phyloP scores from a whole-genome alignment of 192 early-diverging fungal species.

The Geosiphon pyriformis region DNA sequence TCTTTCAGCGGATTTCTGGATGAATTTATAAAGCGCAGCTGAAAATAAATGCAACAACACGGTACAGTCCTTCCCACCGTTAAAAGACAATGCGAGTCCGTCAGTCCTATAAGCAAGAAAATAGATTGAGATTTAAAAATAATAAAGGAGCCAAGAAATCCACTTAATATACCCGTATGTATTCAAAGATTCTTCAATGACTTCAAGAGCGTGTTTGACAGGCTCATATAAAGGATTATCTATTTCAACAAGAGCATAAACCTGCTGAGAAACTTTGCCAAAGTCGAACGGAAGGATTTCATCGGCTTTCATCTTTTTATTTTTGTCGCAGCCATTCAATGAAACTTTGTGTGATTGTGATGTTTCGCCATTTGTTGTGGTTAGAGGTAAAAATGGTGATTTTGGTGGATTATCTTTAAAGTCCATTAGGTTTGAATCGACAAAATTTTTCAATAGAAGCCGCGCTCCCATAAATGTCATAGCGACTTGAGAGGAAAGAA shows the following conservation, averaged over 20 bases:
- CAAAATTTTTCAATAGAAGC: no score
- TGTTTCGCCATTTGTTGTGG: background rate
- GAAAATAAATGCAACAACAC: conserved; percentile 77
- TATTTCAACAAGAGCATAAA: conserved; percentile 32
- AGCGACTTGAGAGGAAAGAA: no score
- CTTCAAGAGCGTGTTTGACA: background rate
- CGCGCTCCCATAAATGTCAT: background rate
- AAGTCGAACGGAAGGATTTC: conserved; percentile 20
- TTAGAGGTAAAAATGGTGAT: background rate
- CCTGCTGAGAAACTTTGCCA: conserved; percentile 29
- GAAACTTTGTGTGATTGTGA: background rate
- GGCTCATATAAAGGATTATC: conserved; percentile 6
- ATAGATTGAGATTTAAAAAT: background rate
- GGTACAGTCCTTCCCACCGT: conserved; percentile 98
- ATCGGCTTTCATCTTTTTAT: background rate
- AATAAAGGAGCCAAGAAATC: background rate
- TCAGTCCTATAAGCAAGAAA: conserved; percentile 43
- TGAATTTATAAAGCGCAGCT: conserved; percentile 53
- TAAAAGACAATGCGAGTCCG: conserved; percentile 76
- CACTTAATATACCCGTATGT: conserved; percentile 37
- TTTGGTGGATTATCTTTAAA: background rate
- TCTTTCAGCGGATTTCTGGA: conserved; percentile 6
- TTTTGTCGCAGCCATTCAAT: background rate
- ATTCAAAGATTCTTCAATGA: conserved; percentile 41
- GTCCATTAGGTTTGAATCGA: background rate